Base-by-base conservation (phyloP, 2,329 filamentous ascomycete species). In the Volutella citrinella region DNA sequence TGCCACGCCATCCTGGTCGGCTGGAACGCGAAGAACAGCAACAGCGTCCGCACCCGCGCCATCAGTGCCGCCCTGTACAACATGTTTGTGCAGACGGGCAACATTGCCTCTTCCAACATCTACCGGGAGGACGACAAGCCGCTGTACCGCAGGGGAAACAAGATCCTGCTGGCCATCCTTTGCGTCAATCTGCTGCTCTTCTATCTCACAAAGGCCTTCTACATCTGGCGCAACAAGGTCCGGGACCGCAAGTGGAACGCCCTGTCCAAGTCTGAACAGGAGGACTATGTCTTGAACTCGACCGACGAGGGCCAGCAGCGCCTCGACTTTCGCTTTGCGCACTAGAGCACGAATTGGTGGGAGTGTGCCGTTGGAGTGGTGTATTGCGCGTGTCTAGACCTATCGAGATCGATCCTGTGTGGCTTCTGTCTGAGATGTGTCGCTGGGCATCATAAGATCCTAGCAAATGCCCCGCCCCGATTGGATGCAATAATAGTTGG, bases 51-150 rank as follows among this genome's bases (percentile, higher is more conserved):
- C 3, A 82, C 78, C 0, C 62, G 80, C 4, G 77, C 80, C 1
- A 75, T 84, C 10, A 73, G 74, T 1, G 70, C 72, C 0, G 78
- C 77, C 0, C 43, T 80, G 8, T 83, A 82, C 60, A 83, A 82
- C 49, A 73, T 73, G 66, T 61, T 60, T 13, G 66, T 71, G 1
- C 69, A 73, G 37, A 59, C 64, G 0, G 59, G 61, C 16, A 63
- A 55, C 28, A 69, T 72, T 30, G 61, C 66, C 19, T 53, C 60
- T 0, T 63, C 63, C 5, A 70, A 70, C 16, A 60, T 61, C 27
- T 61, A 60, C 33, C 53, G 55, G 27, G 70, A 76, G 57, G 71
- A 75, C 25, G 75, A 79, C 47, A 63, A 66, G 45, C 74, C 75
- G 3, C 54, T 71, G 15, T 78, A 78, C 41, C 57, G 60, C 6